Base-by-base conservation (phyloP, 192 early-diverging fungal species). In the Coemansia sp. region DNA sequence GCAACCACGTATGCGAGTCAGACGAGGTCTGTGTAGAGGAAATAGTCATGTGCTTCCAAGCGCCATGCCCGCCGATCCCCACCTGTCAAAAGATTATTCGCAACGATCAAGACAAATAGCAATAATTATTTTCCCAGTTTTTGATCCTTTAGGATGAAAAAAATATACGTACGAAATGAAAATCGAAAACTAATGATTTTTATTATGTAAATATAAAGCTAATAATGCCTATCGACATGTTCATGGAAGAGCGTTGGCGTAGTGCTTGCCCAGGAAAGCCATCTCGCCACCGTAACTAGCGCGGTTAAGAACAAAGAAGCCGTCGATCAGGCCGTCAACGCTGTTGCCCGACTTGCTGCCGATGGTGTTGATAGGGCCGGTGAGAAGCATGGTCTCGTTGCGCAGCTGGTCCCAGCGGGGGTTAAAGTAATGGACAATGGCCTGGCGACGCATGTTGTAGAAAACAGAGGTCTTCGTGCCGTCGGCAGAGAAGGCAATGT, bases 181-280 rank as follows among this genome's bases (percentile, higher is more conserved):
- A 30, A 54, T n/a, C n/a, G n/a, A n/a, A n/a, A n/a, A n/a, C n/a
- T n/a, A 8, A 32, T 30, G 11, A 42, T 42, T 3, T 34, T 9
- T 16, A n/a, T n/a, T n/a, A 48, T 48, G 11, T 19, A 48, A 48
- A 16, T 22, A 48, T 48, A 19, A 30, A 32, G 13, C 1, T 55
- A 8, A 32, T 30, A 42, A 42, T 42, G 39, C 9, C 32, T 16
- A n/a, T n/a, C 6, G 30, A 55, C 9, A 29, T 20, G 6, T 20
- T 75, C 35, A 75, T 46, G 74, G 74, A 24, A 75, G 68, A 2
- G 74, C 64, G 23, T 75, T 61, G 6, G 68, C 60, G 28, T 70
- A 75, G 58, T 47, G 74, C 57, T 69, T 70, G 68, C 51, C 74
- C 22, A 75, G 42, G 64, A 75, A 75, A 13, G 74, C 61, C 74